A percentile compares a stretch with the other conserved stretches of the same genome.
phyloP scores from a whole-genome alignment of 139 green algal species.

The Coccomyxa sp. region DNA sequence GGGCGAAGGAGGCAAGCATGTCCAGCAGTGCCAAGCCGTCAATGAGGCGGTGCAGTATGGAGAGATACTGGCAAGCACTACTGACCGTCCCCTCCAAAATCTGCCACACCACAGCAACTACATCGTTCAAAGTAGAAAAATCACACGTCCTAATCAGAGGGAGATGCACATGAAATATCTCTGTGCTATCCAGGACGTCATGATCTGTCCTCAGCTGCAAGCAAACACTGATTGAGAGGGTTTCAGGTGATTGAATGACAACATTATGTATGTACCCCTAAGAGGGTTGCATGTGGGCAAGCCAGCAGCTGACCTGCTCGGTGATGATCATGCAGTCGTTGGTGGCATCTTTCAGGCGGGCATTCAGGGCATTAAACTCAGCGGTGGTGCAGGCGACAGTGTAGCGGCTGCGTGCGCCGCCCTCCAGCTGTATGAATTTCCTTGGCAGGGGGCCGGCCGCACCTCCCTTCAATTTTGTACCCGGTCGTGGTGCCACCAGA shows the following conservation, averaged over 20 bases:
- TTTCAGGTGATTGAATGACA: neutral
- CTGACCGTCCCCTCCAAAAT: conserved; percentile 57
- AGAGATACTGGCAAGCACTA: conserved; percentile 40
- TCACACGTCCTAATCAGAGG: neutral
- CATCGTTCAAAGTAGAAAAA: no score
- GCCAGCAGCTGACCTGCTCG: conserved; percentile 37
- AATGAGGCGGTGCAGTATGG: conserved; percentile 61
- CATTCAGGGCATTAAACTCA: conserved; percentile 86
- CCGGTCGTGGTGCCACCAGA: conserved; percentile 29
- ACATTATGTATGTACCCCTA: no score
- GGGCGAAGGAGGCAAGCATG: conserved; percentile 66
- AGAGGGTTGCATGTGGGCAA: neutral
- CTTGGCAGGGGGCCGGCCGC: conserved; percentile 6
- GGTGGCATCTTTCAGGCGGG: conserved; percentile 64
- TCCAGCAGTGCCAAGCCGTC: conserved; percentile 79
- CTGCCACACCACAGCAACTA: conserved; percentile 23
- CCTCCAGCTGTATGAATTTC: conserved; percentile 57
- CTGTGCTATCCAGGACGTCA: neutral
- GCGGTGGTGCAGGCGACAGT: conserved; percentile 55
- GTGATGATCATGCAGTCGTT: conserved; percentile 80
- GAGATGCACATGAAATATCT: neutral
- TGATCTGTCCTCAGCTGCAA: neutral
- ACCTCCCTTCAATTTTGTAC: conserved; percentile 6
- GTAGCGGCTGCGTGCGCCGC: conserved; percentile 14
- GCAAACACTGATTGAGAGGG: neutral